Conservation (phyloP, 2,329 filamentous ascomycete genomes). For the Exserohilum rostratum region DNA sequence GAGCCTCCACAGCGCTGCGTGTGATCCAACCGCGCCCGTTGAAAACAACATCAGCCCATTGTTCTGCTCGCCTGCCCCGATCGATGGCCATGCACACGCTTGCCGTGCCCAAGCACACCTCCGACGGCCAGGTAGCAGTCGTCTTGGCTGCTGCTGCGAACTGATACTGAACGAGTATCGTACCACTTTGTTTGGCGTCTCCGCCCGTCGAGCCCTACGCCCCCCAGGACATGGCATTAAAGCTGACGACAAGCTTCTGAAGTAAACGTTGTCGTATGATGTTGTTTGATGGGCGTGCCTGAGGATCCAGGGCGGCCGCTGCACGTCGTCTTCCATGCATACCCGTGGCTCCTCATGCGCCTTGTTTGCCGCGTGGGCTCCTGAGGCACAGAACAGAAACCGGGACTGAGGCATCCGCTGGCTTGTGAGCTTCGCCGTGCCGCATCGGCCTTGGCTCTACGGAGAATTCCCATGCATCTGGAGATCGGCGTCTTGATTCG, state of each 20-base stretch:
- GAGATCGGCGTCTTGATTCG: too few species aligned
- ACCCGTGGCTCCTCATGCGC: conserved; percentile 13
- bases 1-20: background rate
- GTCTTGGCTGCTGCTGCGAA: conserved; percentile 23
- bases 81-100: conserved; percentile 3
- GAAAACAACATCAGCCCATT: conserved; percentile 44
- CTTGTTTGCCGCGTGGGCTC: conserved; percentile 10
- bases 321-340: conserved; percentile 23
- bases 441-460: conserved; percentile 2
- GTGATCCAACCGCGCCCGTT: conserved; percentile 9
- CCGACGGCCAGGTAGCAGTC: conserved; percentile 14
- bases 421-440: conserved; percentile 18
- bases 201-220: conserved; percentile 23
- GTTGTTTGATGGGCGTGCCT: conserved; percentile 39
- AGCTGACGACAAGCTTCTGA: conserved; percentile 27
- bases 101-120: conserved; percentile 4
- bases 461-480: conserved; percentile 11
- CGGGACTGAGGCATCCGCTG: conserved; percentile 46
- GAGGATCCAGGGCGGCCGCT: conserved; percentile 18
- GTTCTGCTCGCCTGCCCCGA: conserved; percentile 23
- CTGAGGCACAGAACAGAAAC: conserved; percentile 37
- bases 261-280: conserved; percentile 48
- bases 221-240: conserved; percentile 18
- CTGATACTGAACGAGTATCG: conserved; percentile 38
- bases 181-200: conserved; percentile 43